Evolutionary conservation across 2,329 filamentous ascomycete genomes (phyloP).

Genomic region (Fusarium graminum): DNA sequence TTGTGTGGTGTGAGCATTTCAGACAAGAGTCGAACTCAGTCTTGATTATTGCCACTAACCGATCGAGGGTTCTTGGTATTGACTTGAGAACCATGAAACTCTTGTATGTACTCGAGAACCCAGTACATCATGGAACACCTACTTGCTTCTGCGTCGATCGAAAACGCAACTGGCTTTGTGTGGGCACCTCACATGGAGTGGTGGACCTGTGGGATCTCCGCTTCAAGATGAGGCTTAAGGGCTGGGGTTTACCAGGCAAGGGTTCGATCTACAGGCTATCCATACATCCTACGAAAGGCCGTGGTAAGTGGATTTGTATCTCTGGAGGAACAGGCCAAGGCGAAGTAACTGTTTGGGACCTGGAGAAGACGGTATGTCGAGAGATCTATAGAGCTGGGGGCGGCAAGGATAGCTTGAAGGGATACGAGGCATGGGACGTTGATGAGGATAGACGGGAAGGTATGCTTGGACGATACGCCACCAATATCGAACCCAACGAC

Average conservation of each 20-base stretch:
- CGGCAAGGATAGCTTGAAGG: conserved; percentile 70
- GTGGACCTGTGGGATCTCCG: conserved; percentile 95
- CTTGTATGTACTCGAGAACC: conserved; percentile 85
- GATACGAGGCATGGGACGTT: conserved; percentile 87
- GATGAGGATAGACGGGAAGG: conserved; percentile 90
- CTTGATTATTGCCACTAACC: conserved; percentile 87
- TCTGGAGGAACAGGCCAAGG: conserved; percentile 88
- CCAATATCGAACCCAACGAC: conserved; percentile 73
- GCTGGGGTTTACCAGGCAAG: conserved; percentile 87
- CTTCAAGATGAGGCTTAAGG: conserved; percentile 89
- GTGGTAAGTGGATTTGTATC: conserved; percentile 88
- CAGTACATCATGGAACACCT: conserved; percentile 89
- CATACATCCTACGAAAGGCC: conserved; percentile 81
- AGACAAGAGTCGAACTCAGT: conserved; percentile 85
- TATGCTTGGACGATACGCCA: conserved; percentile 88
- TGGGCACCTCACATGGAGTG: conserved; percentile 93
- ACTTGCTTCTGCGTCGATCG: conserved; percentile 92
- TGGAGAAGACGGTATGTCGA: conserved; percentile 88
- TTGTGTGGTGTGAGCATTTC: conserved; percentile 93
- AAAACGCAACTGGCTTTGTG: conserved; percentile 87
- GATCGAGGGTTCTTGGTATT: conserved; percentile 83
- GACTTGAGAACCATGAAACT: conserved; percentile 89
- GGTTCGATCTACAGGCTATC: conserved; percentile 83
- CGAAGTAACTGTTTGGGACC: conserved; percentile 94
- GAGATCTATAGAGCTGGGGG: conserved; percentile 85